Percentiles rank a stretch among this genome's conserved stretches.
Evolutionary conservation across 768 basidiomycete species (phyloP).

Genomic region (Mycena belliarum): DNA sequence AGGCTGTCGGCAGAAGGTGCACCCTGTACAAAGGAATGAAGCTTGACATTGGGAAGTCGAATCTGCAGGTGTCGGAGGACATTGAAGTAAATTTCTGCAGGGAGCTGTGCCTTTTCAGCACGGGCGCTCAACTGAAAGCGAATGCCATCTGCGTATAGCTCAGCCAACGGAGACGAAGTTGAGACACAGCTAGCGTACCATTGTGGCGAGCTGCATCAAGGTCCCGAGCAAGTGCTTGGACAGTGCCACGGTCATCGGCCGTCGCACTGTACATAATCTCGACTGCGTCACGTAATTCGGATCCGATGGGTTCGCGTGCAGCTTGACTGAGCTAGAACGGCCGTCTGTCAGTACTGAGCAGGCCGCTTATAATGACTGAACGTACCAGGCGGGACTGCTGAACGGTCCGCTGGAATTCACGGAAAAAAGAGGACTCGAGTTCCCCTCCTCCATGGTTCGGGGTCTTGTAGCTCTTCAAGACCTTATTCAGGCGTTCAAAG

Average conservation of each 20-base stretch:
- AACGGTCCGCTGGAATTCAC: constrained; percentile 20
- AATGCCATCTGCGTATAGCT: not conserved
- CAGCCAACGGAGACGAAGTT: too few species aligned
- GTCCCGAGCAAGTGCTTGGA: too few species aligned
- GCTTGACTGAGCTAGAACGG: too few species aligned
- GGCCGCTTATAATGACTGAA: not conserved
- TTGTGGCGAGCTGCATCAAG: too few species aligned
- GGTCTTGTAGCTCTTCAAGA: constrained; percentile 28
- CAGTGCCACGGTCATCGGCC: too few species aligned
- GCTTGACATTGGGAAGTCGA: not conserved
- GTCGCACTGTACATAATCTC: too few species aligned
- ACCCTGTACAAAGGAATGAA: not conserved
- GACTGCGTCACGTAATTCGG: too few species aligned
- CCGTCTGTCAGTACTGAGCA: too few species aligned
- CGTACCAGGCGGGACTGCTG: not conserved
- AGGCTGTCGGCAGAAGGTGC: not conserved
- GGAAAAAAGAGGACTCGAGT: constrained; percentile 30
- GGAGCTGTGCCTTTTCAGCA: not conserved
- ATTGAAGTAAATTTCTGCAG: not conserved
- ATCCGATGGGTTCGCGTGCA: too few species aligned
- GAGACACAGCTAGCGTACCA: too few species aligned
- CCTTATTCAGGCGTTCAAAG: constrained; percentile 32
- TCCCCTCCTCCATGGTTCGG: constrained; percentile 30
- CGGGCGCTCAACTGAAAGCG: not conserved
- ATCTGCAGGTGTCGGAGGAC: not conserved